Evolutionary conservation across 306 rosid genomes (phyloP), one percentile per base, ranked within the genome.

Genomic region (Glycine latifolia): DNA sequence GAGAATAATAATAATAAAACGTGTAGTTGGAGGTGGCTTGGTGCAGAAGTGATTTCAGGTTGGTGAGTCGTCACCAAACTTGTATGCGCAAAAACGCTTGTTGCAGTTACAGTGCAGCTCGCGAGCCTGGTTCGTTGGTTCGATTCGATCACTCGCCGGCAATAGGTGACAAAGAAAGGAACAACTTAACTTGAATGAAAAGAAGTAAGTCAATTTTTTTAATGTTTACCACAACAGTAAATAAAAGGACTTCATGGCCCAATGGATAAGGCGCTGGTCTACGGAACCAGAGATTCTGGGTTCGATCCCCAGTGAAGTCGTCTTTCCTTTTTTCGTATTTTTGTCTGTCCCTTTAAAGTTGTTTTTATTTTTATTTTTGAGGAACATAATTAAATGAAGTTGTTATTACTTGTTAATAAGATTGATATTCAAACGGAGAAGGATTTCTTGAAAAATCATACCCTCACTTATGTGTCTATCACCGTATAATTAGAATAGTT

Each of bases 261-360:
- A 91, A 92, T 91, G 97, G 97, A 94, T 91, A 92, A 92, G 97
- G 94, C 91, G 97, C 94, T 91, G 94, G 97, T 90, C 97, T 92
- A 91, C 97, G 97, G 74, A 94, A 91, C 93, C 93, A 94, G 97
- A 94, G 93, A 92, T 88, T 92, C 97, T 88, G 94, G 95, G 94
- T 92, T 92, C 91, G 92, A 94, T 94, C 92, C 94, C 90, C 85
- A 87, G 88, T 85, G 90, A 80, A 20, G 20, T 20, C 31, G 31
- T 1, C 31, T 26, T 26, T 26, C 31, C 31, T 26, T 26, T 26
- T 26, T 26, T 26, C 31, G 31, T 2, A 26, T 26, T 26, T 26
- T 26, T 26, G 31, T 26, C 31, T 26, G 31, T 26, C 31, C 31
- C 31, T 26, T 26, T 26, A 26, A 20, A 20, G 20, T 20, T 20